Conservation (phyloP, 2,329 filamentous ascomycete genomes). For the Purpureocillium takamizusanense region DNA sequence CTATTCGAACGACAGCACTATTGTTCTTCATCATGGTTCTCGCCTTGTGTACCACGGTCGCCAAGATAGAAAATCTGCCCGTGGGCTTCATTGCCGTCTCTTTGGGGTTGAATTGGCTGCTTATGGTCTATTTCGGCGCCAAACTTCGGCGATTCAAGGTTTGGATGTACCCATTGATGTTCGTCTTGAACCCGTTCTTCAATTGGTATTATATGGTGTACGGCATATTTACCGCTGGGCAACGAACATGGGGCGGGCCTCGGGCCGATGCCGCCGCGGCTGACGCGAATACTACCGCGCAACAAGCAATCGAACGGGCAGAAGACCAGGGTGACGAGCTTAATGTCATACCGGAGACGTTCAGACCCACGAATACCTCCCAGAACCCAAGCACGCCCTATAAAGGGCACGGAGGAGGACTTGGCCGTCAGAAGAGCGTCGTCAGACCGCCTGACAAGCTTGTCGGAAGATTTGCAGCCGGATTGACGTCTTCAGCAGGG, state of each 20-base stretch:
- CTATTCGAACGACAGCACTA: constrained; percentile 85
- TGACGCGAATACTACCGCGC: constrained; percentile 64
- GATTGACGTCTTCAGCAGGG: constrained; percentile 57
- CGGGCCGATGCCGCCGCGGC: constrained; percentile 80
- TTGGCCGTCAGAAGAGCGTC: constrained; percentile 42
- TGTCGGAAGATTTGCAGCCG: constrained; percentile 69
- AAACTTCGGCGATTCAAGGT: constrained; percentile 86
- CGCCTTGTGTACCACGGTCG: constrained; percentile 76
- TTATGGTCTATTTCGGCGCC: constrained; percentile 93
- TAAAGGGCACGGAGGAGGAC: constrained; percentile 64
- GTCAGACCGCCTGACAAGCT: constrained; percentile 67
- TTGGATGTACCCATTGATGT: constrained; percentile 93
- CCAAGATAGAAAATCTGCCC: constrained; percentile 68
- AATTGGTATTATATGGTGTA: constrained; percentile 99
- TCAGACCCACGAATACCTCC: constrained; percentile 77
- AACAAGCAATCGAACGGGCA: constrained; percentile 76
- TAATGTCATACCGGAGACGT: constrained; percentile 82
- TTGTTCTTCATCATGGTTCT: constrained; percentile 92
- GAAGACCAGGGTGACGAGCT: constrained; percentile 75
- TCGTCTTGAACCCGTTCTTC: constrained; percentile 89
- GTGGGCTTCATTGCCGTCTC: constrained; percentile 92
- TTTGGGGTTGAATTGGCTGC: constrained; percentile 82
- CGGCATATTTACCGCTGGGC: constrained; percentile 87
- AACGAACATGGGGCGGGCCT: constrained; percentile 92
- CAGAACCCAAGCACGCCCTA: too few species aligned